phyloP scores from a whole-genome alignment of 768 basidiomycete species.

The Tulasnella sp. region DNA sequence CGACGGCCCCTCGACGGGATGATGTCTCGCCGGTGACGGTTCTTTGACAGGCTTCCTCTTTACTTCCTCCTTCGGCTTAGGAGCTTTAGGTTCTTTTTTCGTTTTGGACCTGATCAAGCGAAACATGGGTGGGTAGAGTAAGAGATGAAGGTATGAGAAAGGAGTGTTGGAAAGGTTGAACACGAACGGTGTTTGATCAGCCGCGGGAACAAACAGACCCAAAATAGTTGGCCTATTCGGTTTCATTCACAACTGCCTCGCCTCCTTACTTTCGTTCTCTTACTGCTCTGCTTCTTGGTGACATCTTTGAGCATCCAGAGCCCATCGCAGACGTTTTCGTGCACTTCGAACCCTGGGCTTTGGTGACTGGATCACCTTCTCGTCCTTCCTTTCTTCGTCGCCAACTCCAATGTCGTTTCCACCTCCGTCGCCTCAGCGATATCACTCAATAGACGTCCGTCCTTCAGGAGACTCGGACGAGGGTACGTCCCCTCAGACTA shows the following conservation, averaged over 20 bases:
- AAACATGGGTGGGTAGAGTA: constrained; percentile 9
- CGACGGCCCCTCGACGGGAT: background rate
- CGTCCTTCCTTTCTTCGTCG: background rate
- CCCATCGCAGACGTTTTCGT: background rate
- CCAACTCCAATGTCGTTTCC: constrained; percentile 27
- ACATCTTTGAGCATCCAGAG: background rate
- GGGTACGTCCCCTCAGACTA: constrained; percentile 22
- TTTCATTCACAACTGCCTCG: background rate
- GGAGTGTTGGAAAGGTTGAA: background rate
- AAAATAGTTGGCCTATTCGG: background rate
- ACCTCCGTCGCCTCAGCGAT: constrained; percentile 3
- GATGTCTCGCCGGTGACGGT: background rate
- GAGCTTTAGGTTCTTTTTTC: constrained; percentile 17
- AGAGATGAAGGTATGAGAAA: background rate
- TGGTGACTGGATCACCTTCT: background rate
- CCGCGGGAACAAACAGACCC: constrained; percentile 17
- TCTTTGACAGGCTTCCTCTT: constrained; percentile 1
- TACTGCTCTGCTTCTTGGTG: background rate
- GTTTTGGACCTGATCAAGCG: constrained; percentile 24
- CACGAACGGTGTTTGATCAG: constrained; percentile 16
- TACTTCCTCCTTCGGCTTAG: constrained; percentile 1
- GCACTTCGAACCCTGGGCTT: background rate
- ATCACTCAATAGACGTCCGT: constrained; percentile 34
- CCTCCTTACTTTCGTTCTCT: constrained; percentile 14
- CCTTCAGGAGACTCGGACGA: constrained; percentile 30